These are phyloP conservation scores for Scenedesmus sp. DNA, from an alignment of 163 green algal genomes.

Conservation along the genomic window DNA sequence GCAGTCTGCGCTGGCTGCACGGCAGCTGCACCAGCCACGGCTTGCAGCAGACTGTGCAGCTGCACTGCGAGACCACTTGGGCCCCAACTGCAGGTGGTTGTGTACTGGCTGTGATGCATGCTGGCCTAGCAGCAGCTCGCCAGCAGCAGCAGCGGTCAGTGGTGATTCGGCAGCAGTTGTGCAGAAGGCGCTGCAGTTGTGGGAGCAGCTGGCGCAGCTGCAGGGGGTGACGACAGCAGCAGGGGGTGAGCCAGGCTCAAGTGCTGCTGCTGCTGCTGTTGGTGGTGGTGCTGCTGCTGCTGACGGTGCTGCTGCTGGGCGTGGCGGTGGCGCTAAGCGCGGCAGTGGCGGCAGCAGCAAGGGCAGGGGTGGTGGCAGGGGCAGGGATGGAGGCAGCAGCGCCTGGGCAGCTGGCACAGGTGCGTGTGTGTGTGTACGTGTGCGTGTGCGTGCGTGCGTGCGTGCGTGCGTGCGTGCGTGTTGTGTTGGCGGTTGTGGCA, in stretches of 20 bases:
- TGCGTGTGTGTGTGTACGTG: neutral
- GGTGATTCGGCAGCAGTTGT: neutral
- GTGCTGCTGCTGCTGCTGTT: neutral
- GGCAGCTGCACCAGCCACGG: neutral
- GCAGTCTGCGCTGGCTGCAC: neutral
- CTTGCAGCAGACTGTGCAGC: neutral
- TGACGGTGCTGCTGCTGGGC: neutral
- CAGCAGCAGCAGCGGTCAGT: neutral
- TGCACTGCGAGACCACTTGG: neutral
- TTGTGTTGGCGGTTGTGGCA: too few relatives aligned
- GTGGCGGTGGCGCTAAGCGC: neutral
- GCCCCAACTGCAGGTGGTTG: neutral
- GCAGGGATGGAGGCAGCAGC: neutral
- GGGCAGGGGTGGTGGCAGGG: neutral
- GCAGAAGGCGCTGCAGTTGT: neutral
- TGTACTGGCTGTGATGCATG: neutral
- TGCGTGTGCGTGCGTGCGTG: neutral
- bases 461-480: too few relatives aligned
- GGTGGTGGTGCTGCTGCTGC: too few relatives aligned
- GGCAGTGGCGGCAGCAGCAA: neutral
- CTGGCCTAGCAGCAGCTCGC: neutral
- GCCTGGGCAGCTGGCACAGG: slow-evolving; percentile 25
- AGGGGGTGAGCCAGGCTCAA: neutral
- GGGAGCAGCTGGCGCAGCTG: slow-evolving; percentile 3
- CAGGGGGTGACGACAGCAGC: neutral